Evolutionary conservation across 352 stramenopile species (phyloP).

Genomic region (Albugo laibachii): DNA sequence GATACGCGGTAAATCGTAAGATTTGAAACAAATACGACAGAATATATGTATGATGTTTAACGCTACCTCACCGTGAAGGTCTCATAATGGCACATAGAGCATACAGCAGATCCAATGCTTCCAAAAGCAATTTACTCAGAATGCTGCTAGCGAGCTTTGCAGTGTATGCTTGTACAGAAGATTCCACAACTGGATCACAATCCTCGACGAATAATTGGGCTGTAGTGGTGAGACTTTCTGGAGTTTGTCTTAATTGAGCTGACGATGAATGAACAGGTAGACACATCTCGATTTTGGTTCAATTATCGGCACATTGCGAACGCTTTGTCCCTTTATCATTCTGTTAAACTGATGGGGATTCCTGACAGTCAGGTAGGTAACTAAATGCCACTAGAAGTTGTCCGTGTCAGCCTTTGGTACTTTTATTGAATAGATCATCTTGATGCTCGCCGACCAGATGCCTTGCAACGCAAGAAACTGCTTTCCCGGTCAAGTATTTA

Average conservation of each 20-base stretch:
- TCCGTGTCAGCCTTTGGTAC: neutral
- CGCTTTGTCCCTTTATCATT: conserved; percentile 86
- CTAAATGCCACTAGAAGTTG: neutral
- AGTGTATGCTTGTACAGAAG: too few species aligned
- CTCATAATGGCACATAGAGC: too few species aligned
- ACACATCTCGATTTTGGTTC: conserved; percentile 92
- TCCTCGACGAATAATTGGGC: too few species aligned
- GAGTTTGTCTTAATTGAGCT: neutral
- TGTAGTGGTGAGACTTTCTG: too few species aligned
- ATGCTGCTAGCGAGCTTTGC: too few species aligned
- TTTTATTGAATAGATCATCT: conserved; percentile 55
- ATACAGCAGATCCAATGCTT: too few species aligned
- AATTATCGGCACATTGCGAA: conserved; percentile 96
- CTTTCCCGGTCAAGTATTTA: conserved; percentile 81
- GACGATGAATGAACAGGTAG: conserved; percentile 26
- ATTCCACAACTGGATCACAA: too few species aligned
- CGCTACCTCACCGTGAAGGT: too few species aligned
- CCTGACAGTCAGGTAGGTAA: conserved; percentile 77
- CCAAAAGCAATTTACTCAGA: too few species aligned
- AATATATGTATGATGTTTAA: too few species aligned
- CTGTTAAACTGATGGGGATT: conserved; percentile 83
- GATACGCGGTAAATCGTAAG: too few species aligned
- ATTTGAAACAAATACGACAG: too few species aligned
- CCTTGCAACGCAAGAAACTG: conserved; percentile 83
- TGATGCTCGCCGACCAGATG: conserved; percentile 95